Conservation (phyloP, 2,329 filamentous ascomycete genomes). For the Botrytis pseudocinerea region DNA sequence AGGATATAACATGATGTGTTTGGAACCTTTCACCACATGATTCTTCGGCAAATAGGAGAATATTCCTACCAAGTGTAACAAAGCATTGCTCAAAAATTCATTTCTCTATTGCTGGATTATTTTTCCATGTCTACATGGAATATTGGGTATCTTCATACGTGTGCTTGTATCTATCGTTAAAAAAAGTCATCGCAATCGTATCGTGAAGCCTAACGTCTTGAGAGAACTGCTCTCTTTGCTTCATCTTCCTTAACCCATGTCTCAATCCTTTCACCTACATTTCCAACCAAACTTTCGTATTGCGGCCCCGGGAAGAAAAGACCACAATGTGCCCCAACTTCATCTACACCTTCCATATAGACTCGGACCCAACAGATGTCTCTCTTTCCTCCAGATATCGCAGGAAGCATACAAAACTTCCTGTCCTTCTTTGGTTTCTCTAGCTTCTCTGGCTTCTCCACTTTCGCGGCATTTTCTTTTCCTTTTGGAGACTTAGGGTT, state of each 20-base stretch:
- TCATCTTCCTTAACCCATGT: slow-evolving; percentile 68
- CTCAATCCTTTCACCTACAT: slow-evolving; percentile 66
- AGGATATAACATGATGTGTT: neutral
- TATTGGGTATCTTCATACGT: neutral
- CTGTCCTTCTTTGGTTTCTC: slow-evolving; percentile 42
- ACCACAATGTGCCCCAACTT: slow-evolving; percentile 81
- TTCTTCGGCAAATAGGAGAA: neutral
- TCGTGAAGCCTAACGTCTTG: neutral
- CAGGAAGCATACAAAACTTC: slow-evolving; percentile 78
- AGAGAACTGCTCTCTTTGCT: slow-evolving; percentile 34
- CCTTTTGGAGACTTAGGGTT: slow-evolving; percentile 34
- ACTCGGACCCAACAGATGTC: slow-evolving; percentile 77
- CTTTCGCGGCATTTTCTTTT: slow-evolving; percentile 36
- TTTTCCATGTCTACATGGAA: neutral
- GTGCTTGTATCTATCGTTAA: neutral
- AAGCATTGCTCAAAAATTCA: neutral
- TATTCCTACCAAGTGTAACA: slow-evolving; percentile 19
- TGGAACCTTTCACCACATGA: slow-evolving; percentile 7
- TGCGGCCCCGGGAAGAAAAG: slow-evolving; percentile 73
- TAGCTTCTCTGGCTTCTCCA: slow-evolving; percentile 28
- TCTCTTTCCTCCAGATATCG: slow-evolving; percentile 52
- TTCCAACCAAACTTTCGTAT: slow-evolving; percentile 75
- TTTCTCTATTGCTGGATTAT: neutral
- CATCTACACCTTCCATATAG: slow-evolving; percentile 80
- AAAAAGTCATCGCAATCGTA: neutral